Conservation (phyloP, 108 stramenopile species). For the Nitzschia inconspicua region DNA sequence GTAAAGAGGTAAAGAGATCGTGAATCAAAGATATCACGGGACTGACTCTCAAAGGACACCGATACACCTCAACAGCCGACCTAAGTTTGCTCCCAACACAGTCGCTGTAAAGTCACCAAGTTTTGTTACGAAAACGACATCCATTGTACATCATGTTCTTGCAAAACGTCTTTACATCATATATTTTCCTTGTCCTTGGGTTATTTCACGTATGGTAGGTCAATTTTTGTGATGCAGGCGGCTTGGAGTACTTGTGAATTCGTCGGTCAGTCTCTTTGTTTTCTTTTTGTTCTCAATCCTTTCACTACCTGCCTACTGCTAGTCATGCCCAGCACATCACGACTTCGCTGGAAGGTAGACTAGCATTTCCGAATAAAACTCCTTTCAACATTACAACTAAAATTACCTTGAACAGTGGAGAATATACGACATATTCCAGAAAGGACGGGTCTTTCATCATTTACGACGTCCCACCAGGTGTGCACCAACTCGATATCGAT, state of each 20-base stretch:
- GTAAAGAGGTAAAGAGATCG: too few relatives aligned
- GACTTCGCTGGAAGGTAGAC: conserved; percentile 37
- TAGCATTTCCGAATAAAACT: conserved; percentile 26
- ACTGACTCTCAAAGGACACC: too few relatives aligned
- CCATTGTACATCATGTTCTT: too few relatives aligned
- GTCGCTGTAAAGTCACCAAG: too few relatives aligned
- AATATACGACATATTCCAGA: conserved; percentile 66
- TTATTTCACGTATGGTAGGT: not conserved
- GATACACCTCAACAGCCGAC: too few relatives aligned
- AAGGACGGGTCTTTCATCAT: conserved; percentile 70
- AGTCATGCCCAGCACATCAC: conserved; percentile 4
- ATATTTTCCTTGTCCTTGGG: not conserved
- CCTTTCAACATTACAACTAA: conserved; percentile 67
- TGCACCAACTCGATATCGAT: conserved; percentile 81
- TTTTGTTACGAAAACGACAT: too few relatives aligned
- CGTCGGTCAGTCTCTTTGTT: not conserved
- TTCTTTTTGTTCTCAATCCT: not conserved
- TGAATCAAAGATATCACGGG: too few relatives aligned
- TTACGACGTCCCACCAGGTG: conserved; percentile 72
- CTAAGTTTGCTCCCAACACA: too few relatives aligned
- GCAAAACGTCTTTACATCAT: too few relatives aligned
- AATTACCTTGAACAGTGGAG: conserved; percentile 76
- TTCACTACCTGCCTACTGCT: not conserved
- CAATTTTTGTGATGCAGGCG: too few relatives aligned
- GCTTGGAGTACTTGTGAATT: too few relatives aligned